Evolutionary conservation across 2,329 filamentous ascomycete genomes (phyloP), one percentile per base, ranked within the genome.

Genomic region (Raffaelea arxii): DNA sequence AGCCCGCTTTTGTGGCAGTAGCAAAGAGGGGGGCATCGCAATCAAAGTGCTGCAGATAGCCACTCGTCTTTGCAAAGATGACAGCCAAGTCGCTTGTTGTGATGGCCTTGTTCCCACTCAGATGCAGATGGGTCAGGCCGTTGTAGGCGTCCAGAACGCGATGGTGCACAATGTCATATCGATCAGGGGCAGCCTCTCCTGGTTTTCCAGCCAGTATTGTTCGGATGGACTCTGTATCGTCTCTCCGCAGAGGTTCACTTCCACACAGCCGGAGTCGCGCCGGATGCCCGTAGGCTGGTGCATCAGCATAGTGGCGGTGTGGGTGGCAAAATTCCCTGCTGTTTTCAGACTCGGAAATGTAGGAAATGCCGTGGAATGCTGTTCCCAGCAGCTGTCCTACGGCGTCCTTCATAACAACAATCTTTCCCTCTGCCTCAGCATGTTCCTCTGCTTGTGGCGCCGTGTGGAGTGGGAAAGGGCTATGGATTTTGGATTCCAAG

Each of bases 51-150:
- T 80, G 67, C 0, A 82, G 55, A 7, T 70, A 67, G 7, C 71
- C 75, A 7, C 59, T 60, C 7, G 63, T 67, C 2, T 52, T 54
- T 16, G 62, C 59, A 2, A 82, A 55, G 4, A 80, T 51, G 16
- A 55, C 61, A 37, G 65, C 60, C 2, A 78, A 44, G 0, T 68
- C 72, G 1, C 58, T 46, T 1, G 64, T 57, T 0, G 74, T 72
- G 35, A 81, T 56, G 1, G 18, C 19, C 4, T 55, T 54, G 47
- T 76, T 80, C 27, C 63, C 61, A 24, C 72, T 74, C 11, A 82
- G 50, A 42, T 70, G 67, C 16, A 82, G 58, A 51, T 81, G 77
- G 0, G 77, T 78, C 40, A 80, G 55, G 67, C 68, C 2, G 55
- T 48, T 3, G 56, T 53, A 14, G 48, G 43, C 11, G 48, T 41